These are phyloP conservation scores for Fusarium coicis DNA, from an alignment of 2,329 filamentous ascomycete species.

Conservation along the genomic window DNA sequence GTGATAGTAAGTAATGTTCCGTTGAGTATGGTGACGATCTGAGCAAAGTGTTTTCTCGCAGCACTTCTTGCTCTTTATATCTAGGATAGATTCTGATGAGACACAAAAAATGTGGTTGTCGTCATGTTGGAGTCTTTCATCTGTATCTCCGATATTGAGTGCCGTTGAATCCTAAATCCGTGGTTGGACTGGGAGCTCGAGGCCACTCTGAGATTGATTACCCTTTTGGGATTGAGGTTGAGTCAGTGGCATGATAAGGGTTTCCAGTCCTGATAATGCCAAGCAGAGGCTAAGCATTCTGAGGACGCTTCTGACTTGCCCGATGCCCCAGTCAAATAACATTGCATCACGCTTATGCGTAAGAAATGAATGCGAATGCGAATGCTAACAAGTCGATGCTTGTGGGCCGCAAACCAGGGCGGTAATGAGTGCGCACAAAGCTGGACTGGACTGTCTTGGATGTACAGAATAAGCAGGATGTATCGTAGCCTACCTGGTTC, in stretches of 20 bases:
- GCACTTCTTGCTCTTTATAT: slow-evolving; percentile 4
- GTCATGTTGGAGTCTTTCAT: neutral
- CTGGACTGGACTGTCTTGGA: neutral
- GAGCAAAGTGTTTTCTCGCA: neutral
- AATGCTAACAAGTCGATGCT: neutral
- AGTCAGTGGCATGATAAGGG: neutral
- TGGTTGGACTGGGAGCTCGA: slow-evolving; percentile 20
- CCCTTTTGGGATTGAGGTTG: slow-evolving; percentile 16
- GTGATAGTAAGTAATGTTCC: neutral
- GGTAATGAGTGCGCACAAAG: neutral
- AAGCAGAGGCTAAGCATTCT: neutral
- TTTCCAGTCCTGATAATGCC: neutral
- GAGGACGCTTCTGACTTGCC: neutral
- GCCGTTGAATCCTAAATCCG: slow-evolving; percentile 23
- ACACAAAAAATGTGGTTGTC: neutral
- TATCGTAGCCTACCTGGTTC: neutral
- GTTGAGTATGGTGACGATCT: neutral
- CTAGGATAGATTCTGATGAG: neutral
- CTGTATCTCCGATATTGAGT: slow-evolving; percentile 8
- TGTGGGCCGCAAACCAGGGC: neutral
- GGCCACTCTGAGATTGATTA: slow-evolving; percentile 31
- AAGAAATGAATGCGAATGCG: neutral
- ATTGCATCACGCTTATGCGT: neutral
- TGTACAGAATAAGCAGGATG: neutral
- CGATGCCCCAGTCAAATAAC: neutral